Percentiles rank a stretch among this genome's conserved stretches.
phyloP scores from a whole-genome alignment of 2,329 filamentous ascomycete species.

The Cladophialophora bantiana region DNA sequence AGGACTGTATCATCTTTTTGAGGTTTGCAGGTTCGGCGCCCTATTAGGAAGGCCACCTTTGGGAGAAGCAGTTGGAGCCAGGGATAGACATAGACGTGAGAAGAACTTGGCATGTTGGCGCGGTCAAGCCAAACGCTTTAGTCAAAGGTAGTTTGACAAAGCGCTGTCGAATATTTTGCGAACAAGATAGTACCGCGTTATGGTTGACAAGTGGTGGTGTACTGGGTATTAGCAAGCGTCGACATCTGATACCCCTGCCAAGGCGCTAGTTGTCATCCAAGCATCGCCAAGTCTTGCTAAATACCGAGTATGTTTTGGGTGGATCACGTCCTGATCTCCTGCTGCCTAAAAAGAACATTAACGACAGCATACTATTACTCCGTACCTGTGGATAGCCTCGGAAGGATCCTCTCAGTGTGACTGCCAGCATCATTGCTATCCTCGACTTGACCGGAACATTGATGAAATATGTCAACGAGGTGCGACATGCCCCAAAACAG shows the following conservation, averaged over 20 bases:
- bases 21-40: neutral
- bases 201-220: too few relatives aligned
- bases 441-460: constrained; percentile 40
- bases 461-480: constrained; percentile 38
- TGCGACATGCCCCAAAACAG: constrained; percentile 40
- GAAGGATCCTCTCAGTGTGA: constrained; percentile 42
- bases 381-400: neutral
- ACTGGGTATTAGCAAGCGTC: too few relatives aligned
- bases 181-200: too few relatives aligned
- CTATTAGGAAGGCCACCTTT: neutral
- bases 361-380: neutral
- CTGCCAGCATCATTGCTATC: constrained; percentile 42
- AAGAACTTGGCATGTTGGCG: neutral
- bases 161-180: too few relatives aligned
- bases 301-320: too few relatives aligned
- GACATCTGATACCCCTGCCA: too few relatives aligned
- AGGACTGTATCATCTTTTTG: neutral
- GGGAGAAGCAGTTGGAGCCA: neutral
- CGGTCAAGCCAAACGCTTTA: neutral
- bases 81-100: neutral
- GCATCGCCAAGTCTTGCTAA: too few relatives aligned
- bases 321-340: neutral
- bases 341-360: neutral
- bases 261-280: too few relatives aligned
- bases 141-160: too few relatives aligned